These are phyloP conservation scores for Spencermartinsiella europaea DNA, from an alignment of 805 yeast genomes.

Conservation along the genomic window DNA sequence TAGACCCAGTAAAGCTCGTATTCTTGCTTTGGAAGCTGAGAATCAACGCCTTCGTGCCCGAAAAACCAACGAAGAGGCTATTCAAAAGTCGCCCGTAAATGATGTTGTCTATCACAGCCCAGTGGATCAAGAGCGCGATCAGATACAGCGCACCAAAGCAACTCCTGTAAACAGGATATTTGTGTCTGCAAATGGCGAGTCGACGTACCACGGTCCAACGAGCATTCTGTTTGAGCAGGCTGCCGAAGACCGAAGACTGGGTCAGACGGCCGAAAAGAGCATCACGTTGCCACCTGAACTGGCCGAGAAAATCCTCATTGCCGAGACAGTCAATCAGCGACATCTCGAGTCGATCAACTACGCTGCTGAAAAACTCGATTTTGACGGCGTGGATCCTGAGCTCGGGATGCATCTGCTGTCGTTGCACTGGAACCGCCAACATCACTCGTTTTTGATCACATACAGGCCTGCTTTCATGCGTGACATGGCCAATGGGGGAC, in stretches of 20 bases:
- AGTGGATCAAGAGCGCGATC: background rate
- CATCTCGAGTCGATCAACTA: conserved; percentile 4
- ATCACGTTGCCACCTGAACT: background rate
- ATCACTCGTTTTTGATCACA: conserved; percentile 5
- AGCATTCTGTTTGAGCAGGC: conserved; percentile 5
- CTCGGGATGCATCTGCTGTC: conserved; percentile 7
- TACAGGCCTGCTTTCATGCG: conserved; percentile 9
- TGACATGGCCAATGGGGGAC: conserved; percentile 6
- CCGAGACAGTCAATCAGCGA: conserved; percentile 7
- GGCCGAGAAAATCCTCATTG: conserved; percentile 5
- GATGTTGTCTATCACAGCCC: background rate
- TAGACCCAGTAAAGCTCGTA: background rate
- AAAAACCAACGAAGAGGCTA: background rate
- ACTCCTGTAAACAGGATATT: background rate
- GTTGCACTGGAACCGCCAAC: conserved; percentile 7
- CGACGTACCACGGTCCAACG: conserved; percentile 7
- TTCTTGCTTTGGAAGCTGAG: background rate
- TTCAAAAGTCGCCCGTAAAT: background rate
- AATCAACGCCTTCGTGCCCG: background rate
- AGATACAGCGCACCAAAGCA: background rate
- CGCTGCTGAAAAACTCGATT: conserved; percentile 1
- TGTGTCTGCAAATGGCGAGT: conserved; percentile 6
- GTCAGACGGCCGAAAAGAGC: background rate
- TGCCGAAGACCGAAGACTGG: background rate
- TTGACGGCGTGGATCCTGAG: conserved; percentile 8